Conservation (phyloP, 139 green algal species). For the Auxenochlorella pyrenoidosa region DNA sequence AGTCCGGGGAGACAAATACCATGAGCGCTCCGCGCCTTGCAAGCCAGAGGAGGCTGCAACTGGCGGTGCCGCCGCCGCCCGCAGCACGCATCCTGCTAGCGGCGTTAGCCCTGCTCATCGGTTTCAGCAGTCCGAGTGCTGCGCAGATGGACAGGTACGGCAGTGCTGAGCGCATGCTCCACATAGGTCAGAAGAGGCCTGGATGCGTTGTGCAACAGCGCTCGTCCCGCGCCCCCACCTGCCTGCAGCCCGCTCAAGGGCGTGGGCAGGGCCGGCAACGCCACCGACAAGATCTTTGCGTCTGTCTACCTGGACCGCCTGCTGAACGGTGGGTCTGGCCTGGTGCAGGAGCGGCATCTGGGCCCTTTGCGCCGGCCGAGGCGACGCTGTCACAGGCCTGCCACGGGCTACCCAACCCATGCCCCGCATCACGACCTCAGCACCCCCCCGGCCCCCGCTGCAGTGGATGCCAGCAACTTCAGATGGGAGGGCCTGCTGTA, state of each 20-base stretch:
- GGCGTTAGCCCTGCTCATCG: background rate
- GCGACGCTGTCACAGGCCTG: too few relatives aligned
- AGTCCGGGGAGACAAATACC: too few relatives aligned
- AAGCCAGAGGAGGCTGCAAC: too few relatives aligned
- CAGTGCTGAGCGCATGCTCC: background rate
- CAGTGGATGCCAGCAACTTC: slow-evolving; percentile 26
- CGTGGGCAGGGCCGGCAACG: background rate
- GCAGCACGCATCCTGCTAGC: background rate
- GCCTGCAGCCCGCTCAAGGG: slow-evolving; percentile 26
- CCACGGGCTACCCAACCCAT: background rate
- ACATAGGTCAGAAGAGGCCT: background rate
- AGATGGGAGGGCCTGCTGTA: background rate
- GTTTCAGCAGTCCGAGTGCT: too few relatives aligned
- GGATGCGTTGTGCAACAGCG: background rate
- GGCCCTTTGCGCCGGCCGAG: too few relatives aligned
- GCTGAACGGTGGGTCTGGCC: background rate
- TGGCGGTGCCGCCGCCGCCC: too few relatives aligned
- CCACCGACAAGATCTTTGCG: background rate
- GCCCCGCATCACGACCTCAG: background rate
- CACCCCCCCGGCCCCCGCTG: background rate
- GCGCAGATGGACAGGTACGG: slow-evolving; percentile 21
- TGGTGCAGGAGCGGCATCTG: too few relatives aligned
- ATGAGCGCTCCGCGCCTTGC: too few relatives aligned
- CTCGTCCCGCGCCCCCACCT: background rate
- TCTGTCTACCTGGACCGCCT: slow-evolving; percentile 28